A percentile compares a stretch with the other conserved stretches of the same genome.
Conservation (phyloP, 1,284 basidiomycete species). For the Gymnopus androsaceus region DNA sequence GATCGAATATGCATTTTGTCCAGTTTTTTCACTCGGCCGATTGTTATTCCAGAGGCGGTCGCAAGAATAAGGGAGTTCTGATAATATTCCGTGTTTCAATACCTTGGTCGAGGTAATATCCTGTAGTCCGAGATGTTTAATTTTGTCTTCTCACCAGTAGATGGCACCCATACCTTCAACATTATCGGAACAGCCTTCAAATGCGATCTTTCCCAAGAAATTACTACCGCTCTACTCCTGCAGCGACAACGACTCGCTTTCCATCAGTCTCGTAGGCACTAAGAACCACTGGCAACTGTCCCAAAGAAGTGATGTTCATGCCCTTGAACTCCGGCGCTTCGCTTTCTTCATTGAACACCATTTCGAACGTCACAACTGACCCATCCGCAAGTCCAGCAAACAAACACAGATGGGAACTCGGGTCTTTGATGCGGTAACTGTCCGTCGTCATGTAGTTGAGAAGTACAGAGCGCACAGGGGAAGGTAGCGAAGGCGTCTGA, state of each 20-base stretch:
- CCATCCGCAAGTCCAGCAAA: conserved; percentile 84
- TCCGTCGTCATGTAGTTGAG: conserved; percentile 58
- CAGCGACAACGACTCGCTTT: conserved; percentile 60
- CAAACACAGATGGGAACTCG: conserved; percentile 55
- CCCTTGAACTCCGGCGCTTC: conserved; percentile 51
- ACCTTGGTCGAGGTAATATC: conserved; percentile 58
- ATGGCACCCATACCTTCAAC: conserved; percentile 57
- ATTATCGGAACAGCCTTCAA: conserved; percentile 72
- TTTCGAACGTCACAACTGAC: conserved; percentile 63
- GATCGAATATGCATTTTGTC: conserved; percentile 83
- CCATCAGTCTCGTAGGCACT: conserved; percentile 52
- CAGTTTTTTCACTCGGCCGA: conserved; percentile 69
- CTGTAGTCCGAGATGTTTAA: conserved; percentile 39
- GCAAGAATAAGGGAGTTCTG: conserved; percentile 61
- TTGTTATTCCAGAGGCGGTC: conserved; percentile 53
- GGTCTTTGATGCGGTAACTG: conserved; percentile 31
- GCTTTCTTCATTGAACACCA: conserved; percentile 26
- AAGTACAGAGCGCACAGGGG: conserved; percentile 73
- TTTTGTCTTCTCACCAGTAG: not conserved
- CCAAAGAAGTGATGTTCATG: conserved; percentile 66
- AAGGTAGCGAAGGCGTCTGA: conserved; percentile 48
- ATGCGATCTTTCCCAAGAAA: conserved; percentile 69
- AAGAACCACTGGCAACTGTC: conserved; percentile 66
- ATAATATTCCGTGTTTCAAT: conserved; percentile 50
- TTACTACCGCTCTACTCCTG: conserved; percentile 59